Evolutionary conservation across 257 asterid genomes (phyloP), one percentile per base, ranked within the genome.

Genomic region (Solanum tacnaense): DNA sequence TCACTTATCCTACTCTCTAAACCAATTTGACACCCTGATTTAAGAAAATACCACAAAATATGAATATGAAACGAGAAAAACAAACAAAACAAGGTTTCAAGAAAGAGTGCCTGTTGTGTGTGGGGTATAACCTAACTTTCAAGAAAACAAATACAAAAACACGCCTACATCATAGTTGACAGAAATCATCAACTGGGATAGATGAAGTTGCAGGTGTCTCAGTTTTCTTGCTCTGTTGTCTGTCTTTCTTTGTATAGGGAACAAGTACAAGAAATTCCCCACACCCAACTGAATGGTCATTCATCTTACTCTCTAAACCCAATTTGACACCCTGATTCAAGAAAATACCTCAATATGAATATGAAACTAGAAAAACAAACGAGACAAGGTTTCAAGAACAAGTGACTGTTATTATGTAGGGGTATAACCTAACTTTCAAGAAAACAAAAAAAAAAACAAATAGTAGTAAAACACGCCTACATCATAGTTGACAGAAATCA

Each of bases 11-110:
- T 89, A 62, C 90, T 91, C 91, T 90, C 92, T 92, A 94, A 84
- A 70, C 88, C 94, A 97, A 87, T 91, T 97, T 97, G 88, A 84
- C 91, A 86, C 99, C 98, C 99, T 95, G 94, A 16, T 74, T 75
- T 15, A 36, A 74, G 86, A 70, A 87, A 41, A 79, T 15, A 13
- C 25, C 65, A 29, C 84, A 75, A 41, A n/a, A 3, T 13, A 79
- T 79, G 38, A 44, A 79, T 46, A 79, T 27, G 21, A n/a, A 39
- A 44, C 56, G 18, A 44, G 56, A 44, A 44, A 44, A 44, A 44
- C 56, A 44, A 46, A 13, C 56, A 4, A 46, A 46, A 13, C 56
- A 46, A 46, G 56, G 56, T 46, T 46, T 46, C 56, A 46, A 46
- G 56, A 46, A 46, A 46, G 56, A 46, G 20, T 46, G 56, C 20